Percentiles rank a stretch among this genome's conserved stretches.
These are phyloP conservation scores for Pseudogymnoascus sp. DNA, from an alignment of 2,329 filamentous ascomycete species.

Conservation along the genomic window DNA sequence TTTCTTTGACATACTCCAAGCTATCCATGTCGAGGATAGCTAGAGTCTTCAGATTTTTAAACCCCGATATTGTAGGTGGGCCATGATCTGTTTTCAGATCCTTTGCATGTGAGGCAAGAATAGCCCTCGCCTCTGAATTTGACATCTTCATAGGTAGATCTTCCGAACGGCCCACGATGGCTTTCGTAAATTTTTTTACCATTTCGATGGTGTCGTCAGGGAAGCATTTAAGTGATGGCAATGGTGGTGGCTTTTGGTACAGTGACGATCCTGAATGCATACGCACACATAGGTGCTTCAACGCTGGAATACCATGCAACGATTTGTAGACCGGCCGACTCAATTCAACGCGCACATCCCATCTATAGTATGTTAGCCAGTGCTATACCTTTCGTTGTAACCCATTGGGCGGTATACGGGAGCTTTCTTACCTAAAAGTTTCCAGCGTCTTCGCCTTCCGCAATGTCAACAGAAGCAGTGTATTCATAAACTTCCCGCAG, in stretches of 20 bases:
- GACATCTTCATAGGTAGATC: not conserved
- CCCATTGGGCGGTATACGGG: not conserved
- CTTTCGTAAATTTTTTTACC: not conserved
- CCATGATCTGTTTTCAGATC: conserved; percentile 23
- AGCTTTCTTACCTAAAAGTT: conserved; percentile 41
- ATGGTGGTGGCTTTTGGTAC: conserved; percentile 41
- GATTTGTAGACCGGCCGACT: conserved; percentile 48
- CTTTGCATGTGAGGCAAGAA: not conserved
- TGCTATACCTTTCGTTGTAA: not conserved
- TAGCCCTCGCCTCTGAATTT: not conserved
- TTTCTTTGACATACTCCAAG: conserved; percentile 46
- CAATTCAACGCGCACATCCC: conserved; percentile 57
- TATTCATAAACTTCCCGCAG: conserved; percentile 57
- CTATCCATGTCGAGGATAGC: conserved; percentile 52
- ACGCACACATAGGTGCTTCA: conserved; percentile 48
- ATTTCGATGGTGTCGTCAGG: not conserved
- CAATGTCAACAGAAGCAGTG: conserved; percentile 47
- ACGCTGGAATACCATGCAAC: conserved; percentile 43
- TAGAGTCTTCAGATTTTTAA: conserved; percentile 45
- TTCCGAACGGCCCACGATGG: not conserved
- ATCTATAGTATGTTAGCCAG: conserved; percentile 31
- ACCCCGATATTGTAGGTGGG: conserved; percentile 47
- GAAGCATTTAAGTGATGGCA: conserved; percentile 20
- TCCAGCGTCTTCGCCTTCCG: conserved; percentile 48
- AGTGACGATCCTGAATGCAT: conserved; percentile 49